Evolutionary conservation across 2,329 filamentous ascomycete genomes (phyloP), one percentile per base, ranked within the genome.

Genomic region (Penicillium polonicum): DNA sequence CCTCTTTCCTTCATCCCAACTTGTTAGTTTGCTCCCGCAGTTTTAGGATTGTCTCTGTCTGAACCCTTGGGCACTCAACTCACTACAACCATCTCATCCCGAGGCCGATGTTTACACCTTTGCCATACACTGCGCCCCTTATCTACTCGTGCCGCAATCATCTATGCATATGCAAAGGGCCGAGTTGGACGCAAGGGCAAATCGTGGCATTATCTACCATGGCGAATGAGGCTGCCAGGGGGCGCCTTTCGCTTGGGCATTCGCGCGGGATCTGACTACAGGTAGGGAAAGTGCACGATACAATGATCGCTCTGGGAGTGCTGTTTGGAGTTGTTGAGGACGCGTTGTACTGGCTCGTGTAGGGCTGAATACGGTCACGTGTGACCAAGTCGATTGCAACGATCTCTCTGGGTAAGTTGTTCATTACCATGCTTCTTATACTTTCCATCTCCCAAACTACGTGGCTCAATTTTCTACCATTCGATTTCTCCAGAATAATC

Each of bases 311-410:
- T 21, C 4, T 31, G 25, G 13, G 12, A 35, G 33, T 33, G 19
- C 19, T 17, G 15, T 5, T 48, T 23, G 31, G 29, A 2, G 12
- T 13, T 5, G 12, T 31, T 15, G 17, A 17, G 19, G 3, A 5
- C 23, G 2, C 5, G 4, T 27, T n/a, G 6, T 15, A 3, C 12
- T 5, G 38, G 21, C 23, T 5, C 17, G 5, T 36, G 13, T 53
- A 48, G 51, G 51, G 51, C 51, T 53, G 19, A 15, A 13, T 2
- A 39, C 2, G 23, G 25, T 48, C 51, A 53, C 51, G 42, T 53
- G 51, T n/a, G n/a, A 3, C 6, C 9, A 48, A 13, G 1, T 15
- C 29, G 2, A 48, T 21, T 35, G 5, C 31, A n/a, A 35, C 2
- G 5, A n/a, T 35, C 19, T 17, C 19, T 15, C 19, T 23, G 2